phyloP scores from a whole-genome alignment of 1,284 basidiomycete species.

The Wallemia ichthyophaga region DNA sequence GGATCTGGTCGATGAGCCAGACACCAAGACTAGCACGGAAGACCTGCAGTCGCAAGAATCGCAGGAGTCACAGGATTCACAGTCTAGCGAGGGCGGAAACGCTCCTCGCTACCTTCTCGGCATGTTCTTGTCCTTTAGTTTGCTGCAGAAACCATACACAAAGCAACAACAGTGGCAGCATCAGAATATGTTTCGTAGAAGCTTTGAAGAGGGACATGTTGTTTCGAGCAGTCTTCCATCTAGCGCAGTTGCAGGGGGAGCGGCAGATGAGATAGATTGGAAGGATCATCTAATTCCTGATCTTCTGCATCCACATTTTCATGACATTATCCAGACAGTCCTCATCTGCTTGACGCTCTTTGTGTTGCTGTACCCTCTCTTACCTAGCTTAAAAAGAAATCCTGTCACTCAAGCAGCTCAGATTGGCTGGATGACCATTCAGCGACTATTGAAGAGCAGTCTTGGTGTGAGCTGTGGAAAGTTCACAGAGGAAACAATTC shows the following conservation, averaged over 20 bases:
- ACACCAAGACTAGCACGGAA: background rate
- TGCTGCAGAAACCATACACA: background rate
- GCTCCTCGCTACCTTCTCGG: background rate
- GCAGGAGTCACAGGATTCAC: background rate
- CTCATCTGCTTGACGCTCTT: background rate
- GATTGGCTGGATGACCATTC: background rate
- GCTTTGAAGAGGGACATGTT: background rate
- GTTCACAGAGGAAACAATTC: background rate
- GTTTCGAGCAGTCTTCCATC: background rate
- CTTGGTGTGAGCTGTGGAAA: background rate
- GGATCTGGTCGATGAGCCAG: background rate
- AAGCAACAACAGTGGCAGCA: too few relatives aligned
- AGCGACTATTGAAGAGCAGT: background rate
- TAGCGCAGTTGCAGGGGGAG: background rate
- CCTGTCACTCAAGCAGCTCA: background rate
- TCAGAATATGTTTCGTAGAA: background rate
- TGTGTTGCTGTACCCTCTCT: background rate
- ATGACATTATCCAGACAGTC: background rate
- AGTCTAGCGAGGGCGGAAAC: background rate
- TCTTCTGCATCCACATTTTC: background rate
- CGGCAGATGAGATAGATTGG: background rate
- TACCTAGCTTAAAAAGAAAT: background rate
- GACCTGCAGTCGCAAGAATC: background rate
- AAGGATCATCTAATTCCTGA: background rate
- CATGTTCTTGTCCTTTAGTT: background rate